A percentile compares a stretch with the other conserved stretches of the same genome.
Evolutionary conservation across 1,284 basidiomycete species (phyloP).

Genomic region (Microbotryum intermedium): DNA sequence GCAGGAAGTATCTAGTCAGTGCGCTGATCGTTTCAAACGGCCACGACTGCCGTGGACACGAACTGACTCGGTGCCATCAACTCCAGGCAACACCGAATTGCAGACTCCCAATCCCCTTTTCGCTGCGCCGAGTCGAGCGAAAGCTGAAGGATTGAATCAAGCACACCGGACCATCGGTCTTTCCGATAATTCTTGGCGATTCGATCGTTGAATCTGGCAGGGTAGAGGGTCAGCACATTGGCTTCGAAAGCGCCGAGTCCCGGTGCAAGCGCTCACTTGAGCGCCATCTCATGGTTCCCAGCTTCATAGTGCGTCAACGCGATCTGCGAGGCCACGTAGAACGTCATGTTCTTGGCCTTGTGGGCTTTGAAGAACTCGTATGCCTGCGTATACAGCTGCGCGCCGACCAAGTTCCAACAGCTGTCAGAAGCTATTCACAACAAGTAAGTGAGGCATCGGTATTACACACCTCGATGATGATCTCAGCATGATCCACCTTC

Average conservation of each 20-base stretch:
- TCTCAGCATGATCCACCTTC: slow-evolving; percentile 73
- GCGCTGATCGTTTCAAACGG: background rate
- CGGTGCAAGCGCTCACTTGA: slow-evolving; percentile 48
- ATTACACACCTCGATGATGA: slow-evolving; percentile 67
- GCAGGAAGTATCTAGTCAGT: background rate
- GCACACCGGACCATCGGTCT: slow-evolving; percentile 64
- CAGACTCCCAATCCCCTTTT: slow-evolving; percentile 63
- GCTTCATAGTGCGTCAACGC: slow-evolving; percentile 69
- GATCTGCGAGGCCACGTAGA: slow-evolving; percentile 77
- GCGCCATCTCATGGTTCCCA: slow-evolving; percentile 70
- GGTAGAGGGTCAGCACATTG: background rate
- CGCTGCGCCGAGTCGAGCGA: slow-evolving; percentile 73
- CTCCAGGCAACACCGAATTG: slow-evolving; percentile 64
- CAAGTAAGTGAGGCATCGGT: too few species aligned
- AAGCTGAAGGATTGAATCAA: slow-evolving; percentile 59
- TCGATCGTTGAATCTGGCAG: slow-evolving; percentile 69
- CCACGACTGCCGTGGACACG: background rate
- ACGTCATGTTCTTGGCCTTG: slow-evolving; percentile 57
- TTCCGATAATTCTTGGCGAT: slow-evolving; percentile 74
- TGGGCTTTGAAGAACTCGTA: slow-evolving; percentile 81
- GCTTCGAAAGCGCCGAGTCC: background rate
- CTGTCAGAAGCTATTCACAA: background rate
- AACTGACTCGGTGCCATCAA: slow-evolving; percentile 62
- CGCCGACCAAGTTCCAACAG: background rate
- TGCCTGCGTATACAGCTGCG: slow-evolving; percentile 77